A percentile compares a stretch with the other conserved stretches of the same genome.
These are phyloP conservation scores for Eucalyptus sideroxylon DNA, from an alignment of 345 rosid species.

Conservation along the genomic window DNA sequence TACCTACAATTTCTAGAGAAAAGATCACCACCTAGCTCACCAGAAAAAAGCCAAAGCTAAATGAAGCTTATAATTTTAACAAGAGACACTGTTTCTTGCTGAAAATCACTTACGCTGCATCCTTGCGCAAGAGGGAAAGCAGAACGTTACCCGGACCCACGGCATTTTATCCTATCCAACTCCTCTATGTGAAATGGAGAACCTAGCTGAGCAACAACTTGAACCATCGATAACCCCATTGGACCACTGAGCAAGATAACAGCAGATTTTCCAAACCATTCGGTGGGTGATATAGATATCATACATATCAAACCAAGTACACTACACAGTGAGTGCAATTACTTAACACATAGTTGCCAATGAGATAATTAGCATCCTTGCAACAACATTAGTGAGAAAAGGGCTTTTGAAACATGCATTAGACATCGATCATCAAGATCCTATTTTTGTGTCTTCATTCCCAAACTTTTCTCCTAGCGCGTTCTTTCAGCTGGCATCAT, in stretches of 20 bases:
- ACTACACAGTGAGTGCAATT: not conserved
- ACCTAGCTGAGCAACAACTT: not conserved
- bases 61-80: not conserved
- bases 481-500: not conserved
- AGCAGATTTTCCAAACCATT: not conserved
- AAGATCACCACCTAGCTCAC: not conserved
- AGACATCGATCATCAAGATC: not conserved
- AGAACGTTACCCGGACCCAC: not conserved
- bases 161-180: not conserved
- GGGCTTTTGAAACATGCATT: not conserved
- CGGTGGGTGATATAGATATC: not conserved
- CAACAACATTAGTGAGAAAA: not conserved
- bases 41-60: not conserved
- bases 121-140: not conserved
- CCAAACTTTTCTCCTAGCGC: not conserved
- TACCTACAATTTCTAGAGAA: not conserved
- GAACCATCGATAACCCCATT: not conserved
- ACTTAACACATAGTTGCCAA: not conserved
- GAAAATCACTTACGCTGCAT: not conserved
- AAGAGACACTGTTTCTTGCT: not conserved
- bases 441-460: not conserved
- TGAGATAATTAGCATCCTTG: not conserved
- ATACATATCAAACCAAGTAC: not conserved
- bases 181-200: not conserved
- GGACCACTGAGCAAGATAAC: not conserved